phyloP scores from a whole-genome alignment of 2,329 filamentous ascomycete species.

The Xylariaceae sp. region DNA sequence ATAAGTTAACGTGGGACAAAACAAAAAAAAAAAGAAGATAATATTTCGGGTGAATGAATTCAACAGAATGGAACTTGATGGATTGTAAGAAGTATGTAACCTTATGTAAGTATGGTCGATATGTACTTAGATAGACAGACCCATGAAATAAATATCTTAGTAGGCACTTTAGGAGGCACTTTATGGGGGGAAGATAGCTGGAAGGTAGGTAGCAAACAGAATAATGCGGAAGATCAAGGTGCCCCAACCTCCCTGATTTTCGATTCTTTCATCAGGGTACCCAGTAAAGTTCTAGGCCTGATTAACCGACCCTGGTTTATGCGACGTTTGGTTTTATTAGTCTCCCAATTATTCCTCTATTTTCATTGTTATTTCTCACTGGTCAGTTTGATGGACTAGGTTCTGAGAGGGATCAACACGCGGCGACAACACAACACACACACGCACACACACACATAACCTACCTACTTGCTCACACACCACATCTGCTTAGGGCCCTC shows the following conservation, averaged over 20 bases:
- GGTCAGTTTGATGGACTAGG: not conserved
- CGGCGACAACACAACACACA: slow-evolving; percentile 10
- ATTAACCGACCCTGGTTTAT: slow-evolving; percentile 26
- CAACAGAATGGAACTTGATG: not conserved
- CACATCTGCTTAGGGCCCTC: not conserved
- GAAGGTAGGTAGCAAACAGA: not conserved
- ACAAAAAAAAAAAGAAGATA: not conserved
- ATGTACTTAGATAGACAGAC: no score
- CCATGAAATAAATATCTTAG: no score
- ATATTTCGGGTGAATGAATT: not conserved
- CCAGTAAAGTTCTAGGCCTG: slow-evolving; percentile 23
- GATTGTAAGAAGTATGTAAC: no score
- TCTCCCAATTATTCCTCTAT: slow-evolving; percentile 22
- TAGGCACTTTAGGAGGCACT: no score
- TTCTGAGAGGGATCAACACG: not conserved
- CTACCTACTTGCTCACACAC: no score
- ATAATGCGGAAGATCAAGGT: no score
- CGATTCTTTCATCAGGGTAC: not conserved
- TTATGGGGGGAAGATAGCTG: not conserved
- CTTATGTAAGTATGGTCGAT: no score
- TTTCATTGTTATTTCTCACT: slow-evolving; percentile 15
- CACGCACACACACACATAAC: no score
- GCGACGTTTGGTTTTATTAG: slow-evolving; percentile 19
- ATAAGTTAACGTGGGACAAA: no score
- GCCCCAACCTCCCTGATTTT: not conserved